These are phyloP conservation scores for Aspergillus quadrilineatus DNA, from an alignment of 2,329 filamentous ascomycete species.

Conservation along the genomic window DNA sequence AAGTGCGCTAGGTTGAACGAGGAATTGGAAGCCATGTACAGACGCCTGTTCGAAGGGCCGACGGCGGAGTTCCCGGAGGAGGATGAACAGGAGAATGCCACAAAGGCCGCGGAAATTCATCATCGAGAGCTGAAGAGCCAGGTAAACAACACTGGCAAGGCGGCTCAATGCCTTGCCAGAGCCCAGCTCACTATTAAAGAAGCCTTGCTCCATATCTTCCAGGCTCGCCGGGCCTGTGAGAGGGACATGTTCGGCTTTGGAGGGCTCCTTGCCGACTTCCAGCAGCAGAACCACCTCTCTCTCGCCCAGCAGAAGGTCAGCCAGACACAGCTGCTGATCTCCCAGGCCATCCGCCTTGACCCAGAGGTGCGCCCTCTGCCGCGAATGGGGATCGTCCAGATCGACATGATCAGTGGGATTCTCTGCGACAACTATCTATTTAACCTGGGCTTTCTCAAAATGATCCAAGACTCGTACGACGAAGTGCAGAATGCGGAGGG, in stretches of 20 bases:
- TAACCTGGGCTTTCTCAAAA: not conserved
- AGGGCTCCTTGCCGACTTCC: not conserved
- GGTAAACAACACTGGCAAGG: not conserved
- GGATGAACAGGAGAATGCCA: constrained; percentile 5
- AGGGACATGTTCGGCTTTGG: constrained; percentile 3
- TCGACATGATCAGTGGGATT: constrained; percentile 1
- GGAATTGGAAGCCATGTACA: constrained; percentile 6
- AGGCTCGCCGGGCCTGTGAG: not conserved
- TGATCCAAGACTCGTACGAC: not conserved
- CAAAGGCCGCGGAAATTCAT: not conserved
- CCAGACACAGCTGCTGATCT: constrained; percentile 6
- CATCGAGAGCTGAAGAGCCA: not conserved
- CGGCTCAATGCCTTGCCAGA: constrained; percentile 4
- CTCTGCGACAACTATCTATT: constrained; percentile 2
- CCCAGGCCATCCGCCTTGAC: not conserved
- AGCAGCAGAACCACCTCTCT: not conserved
- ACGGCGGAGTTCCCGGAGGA: constrained; percentile 7
- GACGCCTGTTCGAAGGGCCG: not conserved
- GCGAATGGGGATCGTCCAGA: constrained; percentile 1
- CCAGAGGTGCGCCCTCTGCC: not conserved
- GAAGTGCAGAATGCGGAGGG: constrained; percentile 2
- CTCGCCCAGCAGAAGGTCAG: constrained; percentile 5
- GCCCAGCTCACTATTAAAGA: constrained; percentile 3
- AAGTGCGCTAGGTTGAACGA: not conserved
- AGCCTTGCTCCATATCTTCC: not conserved